phyloP scores from a whole-genome alignment of 352 stramenopile species.

The Pythium dissotocum region DNA sequence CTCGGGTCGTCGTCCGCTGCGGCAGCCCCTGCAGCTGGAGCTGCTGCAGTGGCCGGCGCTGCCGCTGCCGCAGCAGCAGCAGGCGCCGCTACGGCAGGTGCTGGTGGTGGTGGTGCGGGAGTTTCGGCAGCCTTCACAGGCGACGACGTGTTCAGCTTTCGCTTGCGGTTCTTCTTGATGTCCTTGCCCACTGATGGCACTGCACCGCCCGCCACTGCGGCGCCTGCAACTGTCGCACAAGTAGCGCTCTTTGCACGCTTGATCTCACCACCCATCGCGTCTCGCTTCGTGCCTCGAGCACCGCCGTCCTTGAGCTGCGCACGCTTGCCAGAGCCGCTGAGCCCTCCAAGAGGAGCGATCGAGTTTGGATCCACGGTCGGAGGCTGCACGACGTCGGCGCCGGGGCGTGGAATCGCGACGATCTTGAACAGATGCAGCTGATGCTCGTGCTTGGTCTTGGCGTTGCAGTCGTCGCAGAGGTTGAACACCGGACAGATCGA shows the following conservation, averaged over 20 bases:
- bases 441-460: conserved; percentile 92
- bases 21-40: conserved; percentile 6
- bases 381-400: conserved; percentile 38
- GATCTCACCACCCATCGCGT: conserved; percentile 30
- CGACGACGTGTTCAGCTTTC: conserved; percentile 61
- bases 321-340: conserved; percentile 25
- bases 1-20: conserved; percentile 70
- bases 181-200: conserved; percentile 32
- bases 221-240: conserved; percentile 12
- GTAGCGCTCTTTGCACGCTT: conserved; percentile 28
- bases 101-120: not conserved
- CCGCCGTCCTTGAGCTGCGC: conserved; percentile 31
- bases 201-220: not conserved
- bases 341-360: conserved; percentile 23
- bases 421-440: conserved; percentile 94
- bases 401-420: conserved; percentile 74
- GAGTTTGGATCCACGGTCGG: conserved; percentile 26
- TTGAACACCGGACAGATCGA: conserved; percentile 96
- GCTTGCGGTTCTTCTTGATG: conserved; percentile 54
- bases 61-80: conserved; percentile 9
- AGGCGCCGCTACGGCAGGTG: conserved; percentile 1
- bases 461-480: conserved; percentile 93
- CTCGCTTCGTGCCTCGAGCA: conserved; percentile 33
- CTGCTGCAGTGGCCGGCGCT: conserved; percentile 11
- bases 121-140: conserved; percentile 20